A percentile compares a stretch with the other conserved stretches of the same genome.
phyloP scores from a whole-genome alignment of 345 rosid species.

The Syzygium jambos region DNA sequence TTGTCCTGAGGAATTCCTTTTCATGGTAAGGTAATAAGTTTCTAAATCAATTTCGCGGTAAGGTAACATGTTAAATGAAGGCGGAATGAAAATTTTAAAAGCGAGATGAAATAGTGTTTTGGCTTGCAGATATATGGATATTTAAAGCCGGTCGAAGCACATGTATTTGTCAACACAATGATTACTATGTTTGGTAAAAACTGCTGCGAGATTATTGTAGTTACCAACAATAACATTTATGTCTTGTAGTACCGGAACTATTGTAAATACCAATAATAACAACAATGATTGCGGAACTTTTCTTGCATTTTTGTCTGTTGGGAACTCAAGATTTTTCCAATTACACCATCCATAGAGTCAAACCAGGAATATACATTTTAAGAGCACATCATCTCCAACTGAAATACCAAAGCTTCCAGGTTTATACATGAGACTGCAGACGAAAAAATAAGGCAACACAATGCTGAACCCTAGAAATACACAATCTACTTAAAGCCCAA shows the following conservation, averaged over 20 bases:
- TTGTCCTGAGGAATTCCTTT: too few species aligned
- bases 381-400: not conserved
- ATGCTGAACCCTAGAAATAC: not conserved
- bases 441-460: not conserved
- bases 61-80: not conserved
- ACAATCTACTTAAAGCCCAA: not conserved
- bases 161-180: not conserved
- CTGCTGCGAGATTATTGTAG: not conserved
- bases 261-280: not conserved
- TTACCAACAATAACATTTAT: not conserved
- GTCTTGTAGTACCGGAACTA: fast-evolving
- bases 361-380: not conserved
- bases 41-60: too few species aligned
- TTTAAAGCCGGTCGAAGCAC: not conserved
- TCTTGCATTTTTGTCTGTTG: not conserved
- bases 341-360: not conserved
- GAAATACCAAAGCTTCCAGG: not conserved
- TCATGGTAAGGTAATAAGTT: too few species aligned
- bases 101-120: not conserved
- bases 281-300: not conserved
- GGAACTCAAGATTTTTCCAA: not conserved
- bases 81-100: not conserved
- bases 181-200: not conserved
- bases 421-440: not conserved
- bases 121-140: too few species aligned